Conservation (phyloP, 495 filamentous ascomycete genomes). For the Penicillium soppii region DNA sequence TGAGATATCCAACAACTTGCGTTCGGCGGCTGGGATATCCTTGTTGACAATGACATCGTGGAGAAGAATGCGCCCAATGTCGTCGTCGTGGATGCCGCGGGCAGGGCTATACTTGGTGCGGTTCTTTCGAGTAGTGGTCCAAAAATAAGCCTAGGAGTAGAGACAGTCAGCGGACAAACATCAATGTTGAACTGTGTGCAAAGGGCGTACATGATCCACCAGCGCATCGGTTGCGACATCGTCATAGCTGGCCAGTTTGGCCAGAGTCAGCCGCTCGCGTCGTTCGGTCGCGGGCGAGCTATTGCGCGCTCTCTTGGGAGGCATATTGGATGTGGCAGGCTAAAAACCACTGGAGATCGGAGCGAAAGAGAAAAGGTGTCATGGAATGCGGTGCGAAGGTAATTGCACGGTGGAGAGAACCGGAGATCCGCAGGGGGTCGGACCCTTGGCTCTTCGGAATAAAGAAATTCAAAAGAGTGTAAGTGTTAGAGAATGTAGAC, state of each 20-base stretch:
- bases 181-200: not conserved
- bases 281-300: constrained; percentile 44
- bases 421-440: constrained; percentile 1
- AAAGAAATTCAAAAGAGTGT: not conserved
- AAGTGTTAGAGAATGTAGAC: no score
- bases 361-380: constrained; percentile 1
- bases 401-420: not conserved
- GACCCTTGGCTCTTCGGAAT: not conserved
- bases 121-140: constrained; percentile 95
- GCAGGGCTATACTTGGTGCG: constrained; percentile 80
- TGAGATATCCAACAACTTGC: constrained; percentile 65
- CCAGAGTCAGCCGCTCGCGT: constrained; percentile 75
- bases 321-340: constrained; percentile 25
- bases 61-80: constrained; percentile 75
- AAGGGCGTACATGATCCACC: constrained; percentile 78
- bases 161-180: constrained; percentile 17
- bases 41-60: constrained; percentile 73
- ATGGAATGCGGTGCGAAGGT: constrained; percentile 9
- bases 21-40: constrained; percentile 65
- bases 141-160: constrained; percentile 75
- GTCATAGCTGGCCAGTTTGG: constrained; percentile 88
- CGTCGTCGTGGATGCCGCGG: constrained; percentile 77
- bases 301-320: constrained; percentile 44
- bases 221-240: constrained; percentile 95
- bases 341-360: not conserved